Evolutionary conservation across 495 filamentous ascomycete genomes (phyloP).

Genomic region (Bathelium albidoporum): DNA sequence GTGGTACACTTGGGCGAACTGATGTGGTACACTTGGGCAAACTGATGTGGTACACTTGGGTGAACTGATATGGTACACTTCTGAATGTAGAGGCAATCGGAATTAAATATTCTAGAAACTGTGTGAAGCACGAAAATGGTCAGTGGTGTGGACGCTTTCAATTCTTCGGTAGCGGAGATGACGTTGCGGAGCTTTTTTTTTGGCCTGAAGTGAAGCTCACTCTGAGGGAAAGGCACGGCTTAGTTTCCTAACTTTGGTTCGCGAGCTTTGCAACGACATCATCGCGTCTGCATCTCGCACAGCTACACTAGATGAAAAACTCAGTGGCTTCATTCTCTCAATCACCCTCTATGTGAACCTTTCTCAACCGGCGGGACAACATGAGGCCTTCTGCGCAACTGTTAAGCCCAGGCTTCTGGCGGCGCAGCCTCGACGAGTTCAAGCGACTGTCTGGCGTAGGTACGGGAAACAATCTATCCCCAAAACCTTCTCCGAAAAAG

Average conservation of each 20-base stretch:
- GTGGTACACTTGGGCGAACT: neutral
- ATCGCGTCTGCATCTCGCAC: neutral
- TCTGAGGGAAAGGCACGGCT: neutral
- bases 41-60: neutral
- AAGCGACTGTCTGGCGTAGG: conserved; percentile 49
- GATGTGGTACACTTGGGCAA: neutral
- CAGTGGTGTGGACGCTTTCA: no score
- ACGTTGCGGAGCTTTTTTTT: no score
- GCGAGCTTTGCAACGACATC: neutral
- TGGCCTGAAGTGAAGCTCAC: no score
- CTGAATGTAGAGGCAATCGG: neutral
- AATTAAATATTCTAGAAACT: neutral
- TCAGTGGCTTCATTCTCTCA: neutral
- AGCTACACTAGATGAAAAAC: neutral
- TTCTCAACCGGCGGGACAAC: neutral
- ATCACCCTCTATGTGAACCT: neutral
- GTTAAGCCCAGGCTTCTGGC: conserved; percentile 47
- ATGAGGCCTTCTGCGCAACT: conserved; percentile 32
- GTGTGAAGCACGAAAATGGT: no score
- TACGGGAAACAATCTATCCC: conserved; percentile 26
- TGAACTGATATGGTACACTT: neutral
- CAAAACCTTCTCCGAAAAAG: no score
- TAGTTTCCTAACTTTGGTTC: neutral
- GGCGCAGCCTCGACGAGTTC: conserved; percentile 55
- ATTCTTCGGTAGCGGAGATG: no score